Evolutionary conservation across 164 flowering plant species (phyloP).

Genomic region (Magnolia kwangsiensis): DNA sequence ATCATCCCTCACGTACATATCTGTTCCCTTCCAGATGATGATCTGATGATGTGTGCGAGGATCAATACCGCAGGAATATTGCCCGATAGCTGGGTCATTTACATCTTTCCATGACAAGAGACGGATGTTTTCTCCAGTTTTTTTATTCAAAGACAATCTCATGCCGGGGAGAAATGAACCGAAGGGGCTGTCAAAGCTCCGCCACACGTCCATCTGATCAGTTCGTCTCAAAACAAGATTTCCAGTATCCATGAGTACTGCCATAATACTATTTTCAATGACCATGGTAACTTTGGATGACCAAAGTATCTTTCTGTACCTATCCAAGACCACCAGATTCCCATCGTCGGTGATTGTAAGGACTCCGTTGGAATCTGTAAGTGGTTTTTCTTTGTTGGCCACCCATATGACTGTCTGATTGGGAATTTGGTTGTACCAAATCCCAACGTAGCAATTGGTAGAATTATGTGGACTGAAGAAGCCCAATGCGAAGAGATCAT

Average conservation of each 20-base stretch:
- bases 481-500: constrained; percentile 25
- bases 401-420: constrained; percentile 24
- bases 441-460: constrained; percentile 22
- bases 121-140: neutral
- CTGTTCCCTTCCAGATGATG: neutral
- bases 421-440: constrained; percentile 18
- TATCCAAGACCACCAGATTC: constrained; percentile 6
- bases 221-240: constrained; percentile 6
- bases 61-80: neutral
- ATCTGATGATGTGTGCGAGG: neutral
- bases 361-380: constrained; percentile 8
- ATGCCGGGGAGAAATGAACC: neutral
- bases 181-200: constrained; percentile 4
- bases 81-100: neutral
- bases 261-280: neutral
- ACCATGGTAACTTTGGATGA: neutral
- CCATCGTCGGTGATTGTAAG: constrained; percentile 21
- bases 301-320: neutral
- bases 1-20: neutral
- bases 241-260: constrained; percentile 7
- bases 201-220: neutral
- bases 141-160: neutral
- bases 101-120: neutral
- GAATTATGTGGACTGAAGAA: constrained; percentile 30
- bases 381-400: constrained; percentile 21